Evolutionary conservation across 495 filamentous ascomycete species (phyloP).

Genomic region (Melanomma pulvis-pyrius): DNA sequence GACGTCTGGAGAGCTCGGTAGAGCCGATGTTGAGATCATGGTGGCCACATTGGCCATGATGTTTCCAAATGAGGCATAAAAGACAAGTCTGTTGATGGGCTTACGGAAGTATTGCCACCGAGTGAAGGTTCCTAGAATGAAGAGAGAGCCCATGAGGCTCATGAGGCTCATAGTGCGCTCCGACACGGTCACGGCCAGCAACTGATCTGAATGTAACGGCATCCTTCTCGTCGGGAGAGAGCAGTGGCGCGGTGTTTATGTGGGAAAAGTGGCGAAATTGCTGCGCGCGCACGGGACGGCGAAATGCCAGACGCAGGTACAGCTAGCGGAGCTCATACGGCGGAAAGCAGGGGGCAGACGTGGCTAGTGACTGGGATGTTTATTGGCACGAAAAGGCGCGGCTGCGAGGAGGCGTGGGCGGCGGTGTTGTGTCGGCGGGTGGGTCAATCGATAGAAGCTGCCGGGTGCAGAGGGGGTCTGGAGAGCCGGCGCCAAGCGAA

Average conservation of each 20-base stretch:
- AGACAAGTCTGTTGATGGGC: conserved; percentile 87
- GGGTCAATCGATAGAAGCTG: neutral
- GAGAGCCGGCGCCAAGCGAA: neutral
- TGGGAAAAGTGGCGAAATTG: neutral
- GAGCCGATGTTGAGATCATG: conserved; percentile 65
- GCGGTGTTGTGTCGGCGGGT: neutral
- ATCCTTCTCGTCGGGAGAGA: neutral
- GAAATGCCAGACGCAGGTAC: neutral
- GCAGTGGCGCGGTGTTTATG: neutral
- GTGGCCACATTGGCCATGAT: conserved; percentile 79
- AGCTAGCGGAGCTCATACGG: neutral
- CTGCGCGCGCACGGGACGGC: neutral
- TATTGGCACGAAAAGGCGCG: conserved; percentile 1
- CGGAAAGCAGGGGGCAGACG: neutral
- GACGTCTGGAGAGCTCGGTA: conserved; percentile 37
- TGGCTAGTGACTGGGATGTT: neutral
- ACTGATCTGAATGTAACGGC: conserved; percentile 1
- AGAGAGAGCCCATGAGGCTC: conserved; percentile 70
- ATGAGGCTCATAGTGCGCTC: conserved; percentile 70
- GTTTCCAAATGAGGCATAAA: conserved; percentile 85
- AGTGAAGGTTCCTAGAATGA: conserved; percentile 75
- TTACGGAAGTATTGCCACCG: conserved; percentile 66
- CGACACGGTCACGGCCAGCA: conserved; percentile 58
- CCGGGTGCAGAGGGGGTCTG: neutral
- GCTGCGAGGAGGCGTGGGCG: neutral